Evolutionary conservation across 2,329 filamentous ascomycete genomes (phyloP), one percentile per base, ranked within the genome.

Genomic region (Exophiala calicioides): DNA sequence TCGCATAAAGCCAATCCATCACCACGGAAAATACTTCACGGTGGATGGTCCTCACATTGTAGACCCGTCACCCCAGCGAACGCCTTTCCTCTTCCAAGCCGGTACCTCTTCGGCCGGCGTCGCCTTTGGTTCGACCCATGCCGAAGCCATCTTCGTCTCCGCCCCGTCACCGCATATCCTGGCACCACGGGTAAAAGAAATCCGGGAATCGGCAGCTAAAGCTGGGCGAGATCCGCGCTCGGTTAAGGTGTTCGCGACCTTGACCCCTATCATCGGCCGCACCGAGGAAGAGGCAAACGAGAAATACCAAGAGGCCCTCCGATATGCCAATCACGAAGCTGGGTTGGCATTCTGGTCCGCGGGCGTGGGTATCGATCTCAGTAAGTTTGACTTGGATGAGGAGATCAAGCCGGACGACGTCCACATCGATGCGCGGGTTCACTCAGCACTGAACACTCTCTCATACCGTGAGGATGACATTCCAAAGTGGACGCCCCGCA

Each of bases 341-440:
- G 78, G 76, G 0, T 62, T 81, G 2, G 78, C 78, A 0, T 65
- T 80, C 0, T 75, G 79, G 45, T 74, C 71, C 32, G 77, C 77
- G 1, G 80, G 75, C 74, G 79, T 77, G 0, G 79, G 79, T 0
- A 80, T 82, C 46, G 79, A 82, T 55, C 66, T 82, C 10, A 77
- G 74, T 2, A 70, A 70, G 54, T 0, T 59, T 81, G 75, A 68
- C 0, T 80, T 84, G 5, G 80, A 82, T 48, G 71, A 81, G 52
- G 76, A 78, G n/a, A 68, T 21, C 8, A n/a, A n/a, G n/a, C n/a
- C n/a, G n/a, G n/a, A n/a, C n/a, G n/a, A n/a, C n/a, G n/a, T n/a
- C n/a, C n/a, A n/a, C n/a, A n/a, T n/a, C n/a, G n/a, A n/a, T n/a
- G n/a, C n/a, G n/a, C n/a, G n/a, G n/a, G n/a, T n/a, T n/a, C n/a